Evolutionary conservation across 495 filamentous ascomycete genomes (phyloP).

Genomic region (Penicillium subrubescens): DNA sequence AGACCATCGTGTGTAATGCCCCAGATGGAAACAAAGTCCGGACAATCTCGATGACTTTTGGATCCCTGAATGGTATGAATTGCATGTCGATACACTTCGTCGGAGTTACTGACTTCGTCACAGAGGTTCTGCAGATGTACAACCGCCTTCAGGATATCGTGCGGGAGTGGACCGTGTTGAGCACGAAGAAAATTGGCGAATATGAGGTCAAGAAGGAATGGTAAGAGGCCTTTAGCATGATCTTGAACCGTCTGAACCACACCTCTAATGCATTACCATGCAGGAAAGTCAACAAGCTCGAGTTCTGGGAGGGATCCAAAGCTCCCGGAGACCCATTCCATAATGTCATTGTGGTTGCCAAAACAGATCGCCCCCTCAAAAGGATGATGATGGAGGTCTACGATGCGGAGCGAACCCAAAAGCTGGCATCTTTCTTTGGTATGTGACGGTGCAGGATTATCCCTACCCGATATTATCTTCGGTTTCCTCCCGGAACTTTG

Average conservation of each 20-base stretch:
- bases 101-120: background rate
- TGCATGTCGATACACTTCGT: background rate
- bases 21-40: background rate
- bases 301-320: conserved; percentile 2
- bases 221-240: background rate
- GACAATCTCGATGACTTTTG: conserved; percentile 4
- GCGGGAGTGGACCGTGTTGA: background rate
- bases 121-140: background rate
- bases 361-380: background rate
- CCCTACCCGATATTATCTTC: background rate
- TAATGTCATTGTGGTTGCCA: background rate
- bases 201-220: conserved; percentile 4
- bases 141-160: conserved; percentile 2
- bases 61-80: background rate
- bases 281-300: conserved; percentile 1
- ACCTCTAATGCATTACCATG: background rate
- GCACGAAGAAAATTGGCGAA: background rate
- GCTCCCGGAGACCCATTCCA: background rate
- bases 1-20: background rate
- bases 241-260: background rate
- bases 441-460: background rate
- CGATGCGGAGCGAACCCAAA: background rate
- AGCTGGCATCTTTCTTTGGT: conserved; percentile 2
- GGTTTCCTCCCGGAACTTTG: background rate
- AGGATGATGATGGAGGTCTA: conserved; percentile 3